phyloP scores from a whole-genome alignment of 1,139 yeast species.

The Dujonia santamariae region DNA sequence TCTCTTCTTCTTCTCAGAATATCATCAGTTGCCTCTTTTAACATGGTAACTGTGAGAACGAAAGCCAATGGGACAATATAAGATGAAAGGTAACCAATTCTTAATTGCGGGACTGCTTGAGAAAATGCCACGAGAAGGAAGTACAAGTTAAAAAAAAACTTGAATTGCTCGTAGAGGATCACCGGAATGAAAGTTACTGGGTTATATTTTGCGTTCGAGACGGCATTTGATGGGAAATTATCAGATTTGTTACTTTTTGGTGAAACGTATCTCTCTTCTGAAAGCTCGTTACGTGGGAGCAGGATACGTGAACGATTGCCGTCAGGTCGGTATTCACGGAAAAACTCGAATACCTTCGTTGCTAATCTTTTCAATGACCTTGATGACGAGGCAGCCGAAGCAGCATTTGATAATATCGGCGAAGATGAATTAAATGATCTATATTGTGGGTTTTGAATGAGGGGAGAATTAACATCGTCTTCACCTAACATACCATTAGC shows the following conservation, averaged over 20 bases:
- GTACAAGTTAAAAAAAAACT: slow-evolving; percentile 91
- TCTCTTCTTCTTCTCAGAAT: slow-evolving; percentile 87
- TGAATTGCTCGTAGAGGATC: slow-evolving; percentile 91
- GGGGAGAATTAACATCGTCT: slow-evolving; percentile 27
- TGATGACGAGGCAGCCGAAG: slow-evolving; percentile 9
- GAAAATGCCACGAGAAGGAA: slow-evolving; percentile 91
- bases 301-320: slow-evolving; percentile 1
- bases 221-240: slow-evolving; percentile 68
- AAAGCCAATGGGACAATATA: slow-evolving; percentile 93
- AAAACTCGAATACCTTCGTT: slow-evolving; percentile 13
- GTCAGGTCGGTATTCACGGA: neutral
- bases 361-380: slow-evolving; percentile 15
- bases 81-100: slow-evolving; percentile 91
- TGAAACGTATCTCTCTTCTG: slow-evolving; percentile 30
- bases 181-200: slow-evolving; percentile 86
- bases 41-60: slow-evolving; percentile 89
- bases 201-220: slow-evolving; percentile 93
- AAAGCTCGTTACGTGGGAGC: slow-evolving; percentile 2
- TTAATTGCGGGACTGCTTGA: slow-evolving; percentile 83
- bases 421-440: slow-evolving; percentile 21
- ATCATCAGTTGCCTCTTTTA: slow-evolving; percentile 94
- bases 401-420: slow-evolving; percentile 10
- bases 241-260: slow-evolving; percentile 31
- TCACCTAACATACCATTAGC: too few relatives aligned
- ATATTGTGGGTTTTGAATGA: slow-evolving; percentile 14